Evolutionary conservation across 352 stramenopile genomes (phyloP).

Genomic region (Phytophthora boehmeriae): DNA sequence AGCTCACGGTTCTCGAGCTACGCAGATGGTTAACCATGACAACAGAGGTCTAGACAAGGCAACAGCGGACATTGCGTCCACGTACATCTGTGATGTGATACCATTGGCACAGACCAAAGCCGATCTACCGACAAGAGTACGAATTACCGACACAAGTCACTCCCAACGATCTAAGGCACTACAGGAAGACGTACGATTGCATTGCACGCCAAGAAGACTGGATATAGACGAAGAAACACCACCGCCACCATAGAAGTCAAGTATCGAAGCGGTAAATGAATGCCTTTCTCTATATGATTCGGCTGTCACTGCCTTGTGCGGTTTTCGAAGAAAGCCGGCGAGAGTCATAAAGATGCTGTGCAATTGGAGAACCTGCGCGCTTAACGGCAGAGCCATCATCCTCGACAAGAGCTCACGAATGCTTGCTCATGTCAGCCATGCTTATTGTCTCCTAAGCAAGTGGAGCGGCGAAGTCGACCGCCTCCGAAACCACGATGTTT

Average conservation of each 20-base stretch:
- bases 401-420: too few species aligned
- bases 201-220: constrained; percentile 29
- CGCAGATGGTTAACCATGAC: neutral
- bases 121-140: constrained; percentile 25
- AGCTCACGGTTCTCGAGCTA: constrained; percentile 46
- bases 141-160: constrained; percentile 1
- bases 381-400: too few species aligned
- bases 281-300: too few species aligned
- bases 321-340: too few species aligned
- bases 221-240: constrained; percentile 39
- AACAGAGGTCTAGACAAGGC: neutral
- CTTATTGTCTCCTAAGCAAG: too few species aligned
- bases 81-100: constrained; percentile 56
- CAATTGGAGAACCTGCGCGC: too few species aligned
- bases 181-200: constrained; percentile 26
- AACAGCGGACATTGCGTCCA: neutral
- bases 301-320: too few species aligned
- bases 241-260: neutral
- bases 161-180: neutral
- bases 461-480: too few species aligned
- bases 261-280: neutral
- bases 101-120: constrained; percentile 57
- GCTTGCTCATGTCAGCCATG: too few species aligned
- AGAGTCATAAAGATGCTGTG: too few species aligned
- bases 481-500: too few species aligned